Evolutionary conservation across 768 basidiomycete species (phyloP).

Genomic region (Tulasnella sp.): DNA sequence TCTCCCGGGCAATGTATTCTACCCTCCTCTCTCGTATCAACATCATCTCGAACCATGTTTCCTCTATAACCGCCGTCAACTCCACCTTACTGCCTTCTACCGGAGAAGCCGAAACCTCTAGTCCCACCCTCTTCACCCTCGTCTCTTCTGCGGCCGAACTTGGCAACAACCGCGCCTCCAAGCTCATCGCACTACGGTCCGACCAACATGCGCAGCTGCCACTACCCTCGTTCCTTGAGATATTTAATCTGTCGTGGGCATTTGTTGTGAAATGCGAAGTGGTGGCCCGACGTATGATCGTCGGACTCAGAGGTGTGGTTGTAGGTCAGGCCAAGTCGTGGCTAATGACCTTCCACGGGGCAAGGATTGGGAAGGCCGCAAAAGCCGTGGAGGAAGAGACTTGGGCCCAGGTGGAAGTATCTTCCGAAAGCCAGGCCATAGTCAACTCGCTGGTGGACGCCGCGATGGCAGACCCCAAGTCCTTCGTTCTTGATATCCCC

Average conservation of each 20-base stretch:
- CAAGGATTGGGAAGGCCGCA: slow-evolving; percentile 63
- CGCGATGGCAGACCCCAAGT: slow-evolving; percentile 69
- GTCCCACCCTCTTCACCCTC: slow-evolving; percentile 43
- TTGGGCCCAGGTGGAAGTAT: slow-evolving; percentile 75
- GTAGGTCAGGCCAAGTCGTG: slow-evolving; percentile 84
- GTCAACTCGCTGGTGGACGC: slow-evolving; percentile 63
- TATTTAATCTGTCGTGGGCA: slow-evolving; percentile 79
- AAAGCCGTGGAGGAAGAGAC: slow-evolving; percentile 92
- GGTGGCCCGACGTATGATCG: slow-evolving; percentile 81
- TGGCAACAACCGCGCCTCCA: slow-evolving; percentile 69
- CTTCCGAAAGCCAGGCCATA: slow-evolving; percentile 50
- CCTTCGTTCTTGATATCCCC: slow-evolving; percentile 37
- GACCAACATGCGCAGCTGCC: slow-evolving; percentile 68
- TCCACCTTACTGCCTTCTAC: neutral
- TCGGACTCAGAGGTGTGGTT: slow-evolving; percentile 75
- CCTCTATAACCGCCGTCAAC: neutral
- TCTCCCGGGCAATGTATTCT: slow-evolving; percentile 1
- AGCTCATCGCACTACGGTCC: slow-evolving; percentile 59
- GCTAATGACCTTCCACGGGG: slow-evolving; percentile 74
- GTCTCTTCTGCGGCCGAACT: slow-evolving; percentile 73
- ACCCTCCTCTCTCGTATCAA: slow-evolving; percentile 1
- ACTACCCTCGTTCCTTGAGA: slow-evolving; percentile 57
- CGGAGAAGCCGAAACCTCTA: neutral
- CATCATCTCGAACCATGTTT: neutral
- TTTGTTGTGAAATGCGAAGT: slow-evolving; percentile 85